Evolutionary conservation across 1,139 yeast genomes (phyloP).

Genomic region (Diutina mesorugosa): DNA sequence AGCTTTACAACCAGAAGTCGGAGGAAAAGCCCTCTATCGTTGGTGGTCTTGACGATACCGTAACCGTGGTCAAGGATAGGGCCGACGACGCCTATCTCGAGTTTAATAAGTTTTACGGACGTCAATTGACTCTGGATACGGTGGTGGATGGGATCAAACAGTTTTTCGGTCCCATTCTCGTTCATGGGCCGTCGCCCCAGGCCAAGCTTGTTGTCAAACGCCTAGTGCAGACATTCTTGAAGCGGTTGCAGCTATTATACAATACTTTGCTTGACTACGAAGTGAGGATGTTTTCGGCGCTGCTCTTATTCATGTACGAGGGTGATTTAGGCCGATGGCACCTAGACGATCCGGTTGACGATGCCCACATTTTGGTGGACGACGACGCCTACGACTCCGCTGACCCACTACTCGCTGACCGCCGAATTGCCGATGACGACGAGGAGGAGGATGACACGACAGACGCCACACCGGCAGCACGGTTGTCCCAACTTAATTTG

Average conservation of each 20-base stretch:
- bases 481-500: conserved; percentile 43
- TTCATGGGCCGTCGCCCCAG: conserved; percentile 10
- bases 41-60: conserved; percentile 6
- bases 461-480: conserved; percentile 9
- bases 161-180: conserved; percentile 26
- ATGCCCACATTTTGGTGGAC: conserved; percentile 8
- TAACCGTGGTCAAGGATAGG: conserved; percentile 3
- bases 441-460: conserved; percentile 11
- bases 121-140: conserved; percentile 33
- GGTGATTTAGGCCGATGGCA: conserved; percentile 43
- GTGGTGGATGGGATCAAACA: conserved; percentile 35
- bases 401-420: conserved; percentile 25
- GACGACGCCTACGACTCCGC: conserved; percentile 15
- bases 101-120: conserved; percentile 62
- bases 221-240: conserved; percentile 29
- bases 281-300: conserved; percentile 59
- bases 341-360: conserved; percentile 6
- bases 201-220: conserved; percentile 1
- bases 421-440: conserved; percentile 16
- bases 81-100: conserved; percentile 17
- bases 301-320: conserved; percentile 66
- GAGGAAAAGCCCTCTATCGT: not conserved
- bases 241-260: conserved; percentile 50
- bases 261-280: conserved; percentile 52
- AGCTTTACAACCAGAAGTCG: conserved; percentile 21